These are phyloP conservation scores for Stereocaulon alpinum DNA, from an alignment of 495 filamentous ascomycete species.

Conservation along the genomic window DNA sequence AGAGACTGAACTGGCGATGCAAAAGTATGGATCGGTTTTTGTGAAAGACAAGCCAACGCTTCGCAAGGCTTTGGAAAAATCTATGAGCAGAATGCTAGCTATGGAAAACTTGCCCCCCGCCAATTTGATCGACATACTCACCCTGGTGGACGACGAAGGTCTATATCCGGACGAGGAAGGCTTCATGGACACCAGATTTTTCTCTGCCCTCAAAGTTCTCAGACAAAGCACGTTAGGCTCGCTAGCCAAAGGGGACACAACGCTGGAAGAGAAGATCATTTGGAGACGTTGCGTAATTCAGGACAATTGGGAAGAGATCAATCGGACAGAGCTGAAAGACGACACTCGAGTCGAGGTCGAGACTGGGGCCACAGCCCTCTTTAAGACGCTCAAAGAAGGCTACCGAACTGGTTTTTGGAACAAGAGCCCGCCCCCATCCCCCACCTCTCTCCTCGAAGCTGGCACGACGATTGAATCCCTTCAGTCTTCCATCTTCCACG, in stretches of 20 bases:
- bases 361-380: constrained; percentile 41
- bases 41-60: constrained; percentile 53
- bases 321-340: constrained; percentile 42
- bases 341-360: constrained; percentile 36
- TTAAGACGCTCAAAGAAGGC: constrained; percentile 37
- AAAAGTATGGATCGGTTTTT: constrained; percentile 48
- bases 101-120: constrained; percentile 56
- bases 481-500: constrained; percentile 15
- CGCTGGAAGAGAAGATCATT: constrained; percentile 55
- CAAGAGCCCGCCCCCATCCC: constrained; percentile 12
- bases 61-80: constrained; percentile 50
- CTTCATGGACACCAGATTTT: constrained; percentile 48
- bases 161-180: constrained; percentile 29
- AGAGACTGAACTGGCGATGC: constrained; percentile 61
- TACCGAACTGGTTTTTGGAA: constrained; percentile 30
- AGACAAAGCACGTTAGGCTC: constrained; percentile 42
- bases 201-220: constrained; percentile 59
- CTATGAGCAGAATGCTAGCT: constrained; percentile 53
- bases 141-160: constrained; percentile 46
- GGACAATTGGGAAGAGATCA: constrained; percentile 63
- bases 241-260: constrained; percentile 37
- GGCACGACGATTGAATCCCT: constrained; percentile 22
- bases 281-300: constrained; percentile 74
- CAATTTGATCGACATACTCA: constrained; percentile 71
- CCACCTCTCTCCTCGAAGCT: constrained; percentile 12